These are phyloP conservation scores for Hanseniaspora pseudoguilliermondii DNA, from an alignment of 805 yeast species.

Conservation along the genomic window DNA sequence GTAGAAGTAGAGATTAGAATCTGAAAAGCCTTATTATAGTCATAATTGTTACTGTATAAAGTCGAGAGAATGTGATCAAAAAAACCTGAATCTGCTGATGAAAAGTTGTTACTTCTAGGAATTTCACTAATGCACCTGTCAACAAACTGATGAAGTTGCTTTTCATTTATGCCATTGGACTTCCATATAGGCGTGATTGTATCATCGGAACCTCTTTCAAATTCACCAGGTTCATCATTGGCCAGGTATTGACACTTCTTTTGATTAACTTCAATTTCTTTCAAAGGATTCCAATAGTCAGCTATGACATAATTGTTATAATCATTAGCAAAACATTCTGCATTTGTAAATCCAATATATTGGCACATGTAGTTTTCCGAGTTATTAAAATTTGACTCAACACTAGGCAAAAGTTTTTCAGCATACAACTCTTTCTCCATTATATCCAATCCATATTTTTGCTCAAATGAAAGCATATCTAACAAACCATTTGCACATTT, in stretches of 20 bases:
- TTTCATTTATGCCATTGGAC: slow-evolving; percentile 21
- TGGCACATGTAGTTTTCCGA: slow-evolving; percentile 21
- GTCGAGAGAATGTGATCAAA: slow-evolving; percentile 56
- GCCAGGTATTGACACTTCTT: slow-evolving; percentile 3
- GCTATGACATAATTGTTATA: slow-evolving; percentile 28
- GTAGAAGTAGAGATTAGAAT: slow-evolving; percentile 37
- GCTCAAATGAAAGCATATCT: not conserved
- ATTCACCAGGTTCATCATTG: slow-evolving; percentile 12
- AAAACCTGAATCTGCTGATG: slow-evolving; percentile 65
- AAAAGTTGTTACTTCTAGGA: slow-evolving; percentile 43
- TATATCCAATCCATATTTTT: slow-evolving; percentile 13
- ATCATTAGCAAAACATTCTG: slow-evolving; percentile 12
- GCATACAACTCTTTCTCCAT: slow-evolving; percentile 17
- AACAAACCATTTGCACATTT: not conserved
- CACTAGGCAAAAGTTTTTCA: not conserved
- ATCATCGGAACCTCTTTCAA: slow-evolving; percentile 61
- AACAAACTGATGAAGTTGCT: slow-evolving; percentile 32
- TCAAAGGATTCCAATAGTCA: slow-evolving; percentile 22
- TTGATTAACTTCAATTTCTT: slow-evolving; percentile 14
- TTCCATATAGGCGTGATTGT: slow-evolving; percentile 60
- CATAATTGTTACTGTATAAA: slow-evolving; percentile 40
- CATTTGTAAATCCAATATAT: slow-evolving; percentile 22
- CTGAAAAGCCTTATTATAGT: slow-evolving; percentile 37
- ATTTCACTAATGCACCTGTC: slow-evolving; percentile 37
- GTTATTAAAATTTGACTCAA: slow-evolving; percentile 7